Percentiles rank a stretch among this genome's conserved stretches.
Evolutionary conservation across 306 rosid genomes (phyloP).

Genomic region (Spatholobus suberectus): DNA sequence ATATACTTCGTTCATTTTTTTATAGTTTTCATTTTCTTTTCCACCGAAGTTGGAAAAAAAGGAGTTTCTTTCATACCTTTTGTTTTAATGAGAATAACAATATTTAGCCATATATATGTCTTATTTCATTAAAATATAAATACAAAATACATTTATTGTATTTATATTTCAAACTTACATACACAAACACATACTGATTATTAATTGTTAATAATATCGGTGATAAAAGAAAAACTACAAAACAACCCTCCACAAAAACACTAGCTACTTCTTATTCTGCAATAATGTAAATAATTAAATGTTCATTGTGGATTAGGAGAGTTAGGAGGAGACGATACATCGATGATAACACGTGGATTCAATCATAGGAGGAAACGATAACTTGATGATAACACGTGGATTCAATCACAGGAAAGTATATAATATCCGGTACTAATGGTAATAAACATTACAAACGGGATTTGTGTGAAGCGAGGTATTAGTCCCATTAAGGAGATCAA

Average conservation of each 20-base stretch:
- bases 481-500: background rate
- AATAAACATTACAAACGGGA: background rate
- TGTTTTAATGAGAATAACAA: background rate
- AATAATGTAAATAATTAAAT: background rate
- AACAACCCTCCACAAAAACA: background rate
- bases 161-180: background rate
- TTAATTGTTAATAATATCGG: background rate
- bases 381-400: background rate
- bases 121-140: background rate
- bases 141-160: background rate
- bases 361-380: background rate
- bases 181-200: background rate
- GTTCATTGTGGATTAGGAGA: background rate
- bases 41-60: background rate
- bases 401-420: background rate
- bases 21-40: background rate
- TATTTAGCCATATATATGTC: background rate
- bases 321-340: slow-evolving; percentile 1
- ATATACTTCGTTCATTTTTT: background rate
- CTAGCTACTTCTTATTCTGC: background rate
- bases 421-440: background rate
- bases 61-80: background rate
- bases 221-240: background rate
- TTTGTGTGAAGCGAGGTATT: background rate
- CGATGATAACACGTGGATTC: background rate